Base-by-base conservation (phyloP, 1,284 basidiomycete genomes). In the Marasmius tenuissimus region DNA sequence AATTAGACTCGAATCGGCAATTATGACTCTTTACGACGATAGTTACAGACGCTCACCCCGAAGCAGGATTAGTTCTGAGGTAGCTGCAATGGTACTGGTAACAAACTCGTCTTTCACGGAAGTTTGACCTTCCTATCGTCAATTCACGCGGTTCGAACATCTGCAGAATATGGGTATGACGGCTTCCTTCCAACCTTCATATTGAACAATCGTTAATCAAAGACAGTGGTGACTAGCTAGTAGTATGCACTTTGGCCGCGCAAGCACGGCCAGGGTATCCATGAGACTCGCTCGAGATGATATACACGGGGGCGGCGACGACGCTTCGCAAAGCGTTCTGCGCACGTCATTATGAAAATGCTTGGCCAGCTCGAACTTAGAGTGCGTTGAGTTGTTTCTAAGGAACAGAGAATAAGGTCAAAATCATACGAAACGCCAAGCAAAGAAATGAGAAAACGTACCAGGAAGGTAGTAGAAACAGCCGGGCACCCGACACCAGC, bases 401-500 rank as follows among this genome's bases (percentile, higher is more conserved):
- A 8, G 16, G 16, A n/a, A n/a, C n/a, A n/a, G 7, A 47, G n/a
- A 47, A 20, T 18, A 47, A 16, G 16, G 8, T 47, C 45, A 47
- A 20, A n/a, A n/a, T 42, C n/a, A 42, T 42, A 2, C 40, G 12
- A 42, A 47, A n/a, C 16, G 20, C n/a, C n/a, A n/a, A 11, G 45
- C 11, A 47, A 16, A 10, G 45, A 47, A n/a, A 47, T 47, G 14
- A 2, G 40, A 42, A 9, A 42, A 47, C 45, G 16, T 47, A 47
- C 45, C 45, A 47, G 5, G n/a, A 16, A 47, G 16, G 45, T 47
- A 2, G 45, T 47, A 2, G 45, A 34, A 9, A 27, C 50, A 51
- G 50, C 22, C 20, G 76, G 74, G 65, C 77, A 78, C 16, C 76
- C 77, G 22, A 71, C 58, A 33, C 77, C 77, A 4, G 75, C 64